A percentile compares a stretch with the other conserved stretches of the same genome.
Evolutionary conservation across 495 filamentous ascomycete genomes (phyloP).

Genomic region (Aspergillus homomorphus): DNA sequence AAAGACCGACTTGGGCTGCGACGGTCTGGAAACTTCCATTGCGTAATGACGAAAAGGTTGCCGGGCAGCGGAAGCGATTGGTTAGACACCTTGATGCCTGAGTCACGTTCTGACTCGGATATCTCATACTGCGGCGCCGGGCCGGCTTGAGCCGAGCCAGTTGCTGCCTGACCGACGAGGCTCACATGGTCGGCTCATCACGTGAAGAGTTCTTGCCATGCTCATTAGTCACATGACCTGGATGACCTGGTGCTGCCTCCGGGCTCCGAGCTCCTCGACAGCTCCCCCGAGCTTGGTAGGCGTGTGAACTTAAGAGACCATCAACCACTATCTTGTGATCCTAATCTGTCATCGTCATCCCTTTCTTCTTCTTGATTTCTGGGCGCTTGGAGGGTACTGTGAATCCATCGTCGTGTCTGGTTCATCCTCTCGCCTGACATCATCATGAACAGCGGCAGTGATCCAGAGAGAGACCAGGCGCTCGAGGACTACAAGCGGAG

Average conservation of each 20-base stretch:
- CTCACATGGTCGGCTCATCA: slow-evolving; percentile 15
- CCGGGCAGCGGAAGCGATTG: too few species aligned
- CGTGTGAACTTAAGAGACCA: slow-evolving; percentile 15
- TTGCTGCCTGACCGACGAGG: neutral
- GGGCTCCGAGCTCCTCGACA: slow-evolving; percentile 32
- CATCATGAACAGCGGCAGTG: slow-evolving; percentile 50
- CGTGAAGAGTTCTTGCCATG: slow-evolving; percentile 15
- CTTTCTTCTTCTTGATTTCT: neutral
- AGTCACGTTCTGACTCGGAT: neutral
- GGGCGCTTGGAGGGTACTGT: neutral
- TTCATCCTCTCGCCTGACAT: slow-evolving; percentile 1
- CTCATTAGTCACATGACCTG: slow-evolving; percentile 30
- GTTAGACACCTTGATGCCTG: slow-evolving; percentile 10
- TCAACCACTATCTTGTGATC: slow-evolving; percentile 12
- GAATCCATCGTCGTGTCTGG: neutral
- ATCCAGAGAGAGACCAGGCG: slow-evolving; percentile 74
- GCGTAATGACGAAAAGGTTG: slow-evolving; percentile 23
- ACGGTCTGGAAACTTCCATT: slow-evolving; percentile 16
- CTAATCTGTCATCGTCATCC: slow-evolving; percentile 1
- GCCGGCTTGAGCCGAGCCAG: neutral
- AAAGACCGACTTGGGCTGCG: too few species aligned
- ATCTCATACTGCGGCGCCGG: neutral
- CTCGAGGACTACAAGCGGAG: slow-evolving; percentile 87
- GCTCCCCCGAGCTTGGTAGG: slow-evolving; percentile 20
- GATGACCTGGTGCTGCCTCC: slow-evolving; percentile 9